These are phyloP conservation scores for Penicillium sp. DNA, from an alignment of 2,329 filamentous ascomycete species.

Conservation along the genomic window DNA sequence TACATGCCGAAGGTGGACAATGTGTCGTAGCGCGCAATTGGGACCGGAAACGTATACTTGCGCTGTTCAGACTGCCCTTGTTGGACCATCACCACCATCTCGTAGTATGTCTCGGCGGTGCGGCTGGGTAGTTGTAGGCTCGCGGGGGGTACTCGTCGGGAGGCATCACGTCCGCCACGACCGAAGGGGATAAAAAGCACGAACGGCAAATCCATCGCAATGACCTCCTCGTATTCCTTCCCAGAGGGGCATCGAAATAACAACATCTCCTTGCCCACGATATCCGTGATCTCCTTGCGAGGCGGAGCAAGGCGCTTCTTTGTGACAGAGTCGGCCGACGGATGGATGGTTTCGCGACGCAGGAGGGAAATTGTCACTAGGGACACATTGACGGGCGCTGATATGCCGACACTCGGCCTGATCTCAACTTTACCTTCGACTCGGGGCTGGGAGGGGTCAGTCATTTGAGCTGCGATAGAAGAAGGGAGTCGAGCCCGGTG, in stretches of 20 bases:
- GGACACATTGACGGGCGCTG: conserved; percentile 83
- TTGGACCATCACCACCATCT: conserved; percentile 91
- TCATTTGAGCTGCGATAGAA: conserved; percentile 9
- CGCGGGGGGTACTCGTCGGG: conserved; percentile 82
- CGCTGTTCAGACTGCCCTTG: conserved; percentile 82
- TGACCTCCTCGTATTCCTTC: conserved; percentile 78
- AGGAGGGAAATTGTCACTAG: conserved; percentile 92
- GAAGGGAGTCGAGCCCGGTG: not conserved
- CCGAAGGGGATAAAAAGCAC: conserved; percentile 96
- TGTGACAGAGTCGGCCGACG: conserved; percentile 86
- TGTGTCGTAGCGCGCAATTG: conserved; percentile 89
- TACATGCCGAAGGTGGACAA: conserved; percentile 99
- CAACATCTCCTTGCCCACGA: conserved; percentile 92
- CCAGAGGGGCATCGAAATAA: conserved; percentile 81
- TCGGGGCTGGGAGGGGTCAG: conserved; percentile 60
- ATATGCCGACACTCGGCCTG: conserved; percentile 75
- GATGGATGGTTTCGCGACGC: conserved; percentile 91
- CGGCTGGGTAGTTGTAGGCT: conserved; percentile 84
- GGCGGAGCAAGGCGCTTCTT: conserved; percentile 88
- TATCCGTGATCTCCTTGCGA: conserved; percentile 81
- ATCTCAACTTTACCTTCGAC: conserved; percentile 98
- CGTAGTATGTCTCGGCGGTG: conserved; percentile 95
- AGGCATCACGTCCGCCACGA: conserved; percentile 81
- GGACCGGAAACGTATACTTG: conserved; percentile 86
- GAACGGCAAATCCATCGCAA: conserved; percentile 95